phyloP scores from a whole-genome alignment of 2,329 filamentous ascomycete genomes.

The Talaromyces rugulosus region DNA sequence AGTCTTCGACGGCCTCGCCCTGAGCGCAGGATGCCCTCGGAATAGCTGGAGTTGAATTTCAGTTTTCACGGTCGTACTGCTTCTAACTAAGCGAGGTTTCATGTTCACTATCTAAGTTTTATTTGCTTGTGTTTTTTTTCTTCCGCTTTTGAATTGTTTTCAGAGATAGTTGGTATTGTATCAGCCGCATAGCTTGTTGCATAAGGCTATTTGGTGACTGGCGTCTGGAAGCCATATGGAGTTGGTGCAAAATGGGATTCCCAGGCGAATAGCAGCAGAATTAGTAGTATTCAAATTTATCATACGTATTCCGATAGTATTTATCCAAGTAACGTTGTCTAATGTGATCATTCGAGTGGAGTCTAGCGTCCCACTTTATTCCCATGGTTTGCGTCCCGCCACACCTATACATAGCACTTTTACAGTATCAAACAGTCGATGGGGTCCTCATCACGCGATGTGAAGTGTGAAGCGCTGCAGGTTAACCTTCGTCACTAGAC shows the following conservation, averaged over 20 bases:
- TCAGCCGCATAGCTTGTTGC: background rate
- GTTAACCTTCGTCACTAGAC: background rate
- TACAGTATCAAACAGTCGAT: background rate
- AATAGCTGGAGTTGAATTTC: background rate
- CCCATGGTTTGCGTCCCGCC: background rate
- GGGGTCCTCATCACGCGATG: background rate
- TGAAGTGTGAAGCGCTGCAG: background rate
- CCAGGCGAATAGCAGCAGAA: background rate
- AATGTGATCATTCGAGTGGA: background rate
- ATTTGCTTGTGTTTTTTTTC: background rate
- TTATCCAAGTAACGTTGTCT: background rate
- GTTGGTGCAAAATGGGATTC: background rate
- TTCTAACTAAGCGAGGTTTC: background rate
- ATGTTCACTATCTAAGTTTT: background rate
- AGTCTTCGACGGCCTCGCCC: constrained; percentile 60
- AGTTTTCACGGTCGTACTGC: background rate
- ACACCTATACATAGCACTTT: background rate
- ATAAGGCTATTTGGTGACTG: background rate
- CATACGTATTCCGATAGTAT: background rate
- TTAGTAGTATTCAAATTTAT: background rate
- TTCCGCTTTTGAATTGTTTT: constrained; percentile 3
- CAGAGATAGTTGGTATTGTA: background rate
- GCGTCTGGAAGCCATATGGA: background rate
- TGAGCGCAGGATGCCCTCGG: constrained; percentile 27
- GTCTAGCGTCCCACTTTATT: background rate